A percentile compares a stretch with the other conserved stretches of the same genome.
Conservation (phyloP, 1,139 yeast genomes). For the Debaryomyces robertsiae region DNA sequence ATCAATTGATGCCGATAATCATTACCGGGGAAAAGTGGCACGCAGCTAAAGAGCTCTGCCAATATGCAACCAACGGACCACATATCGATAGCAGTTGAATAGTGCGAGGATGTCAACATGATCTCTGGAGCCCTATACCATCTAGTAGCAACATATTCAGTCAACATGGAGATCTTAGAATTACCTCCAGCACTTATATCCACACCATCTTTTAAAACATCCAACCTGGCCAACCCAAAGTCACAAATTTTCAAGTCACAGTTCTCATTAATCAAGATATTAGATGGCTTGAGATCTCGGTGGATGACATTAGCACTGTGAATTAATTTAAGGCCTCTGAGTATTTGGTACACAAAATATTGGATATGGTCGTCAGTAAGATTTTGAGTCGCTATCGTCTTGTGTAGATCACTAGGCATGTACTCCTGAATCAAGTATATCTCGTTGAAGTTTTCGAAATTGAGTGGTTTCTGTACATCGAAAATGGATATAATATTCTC, state of each 20-base stretch:
- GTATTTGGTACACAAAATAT: slow-evolving; percentile 64
- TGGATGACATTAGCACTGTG: slow-evolving; percentile 58
- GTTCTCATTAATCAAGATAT: slow-evolving; percentile 35
- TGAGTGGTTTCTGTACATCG: slow-evolving; percentile 42
- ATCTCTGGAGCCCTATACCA: slow-evolving; percentile 85
- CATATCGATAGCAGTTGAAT: slow-evolving; percentile 71
- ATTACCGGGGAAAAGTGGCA: slow-evolving; percentile 78
- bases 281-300: slow-evolving; percentile 44
- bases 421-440: slow-evolving; percentile 71
- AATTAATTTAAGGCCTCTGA: slow-evolving; percentile 63
- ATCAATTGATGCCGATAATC: slow-evolving; percentile 70
- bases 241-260: slow-evolving; percentile 54
- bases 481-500: slow-evolving; percentile 43
- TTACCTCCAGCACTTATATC: slow-evolving; percentile 43
- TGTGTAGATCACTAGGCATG: slow-evolving; percentile 70
- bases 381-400: slow-evolving; percentile 54
- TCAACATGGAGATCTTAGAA: slow-evolving; percentile 45
- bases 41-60: slow-evolving; percentile 63
- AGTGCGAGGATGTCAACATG: slow-evolving; percentile 68
- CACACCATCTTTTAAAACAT: slow-evolving; percentile 27
- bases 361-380: slow-evolving; percentile 68
- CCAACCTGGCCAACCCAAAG: slow-evolving; percentile 56
- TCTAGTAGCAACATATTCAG: slow-evolving; percentile 78
- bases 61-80: slow-evolving; percentile 83
- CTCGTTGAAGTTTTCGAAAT: slow-evolving; percentile 52